Evolutionary conservation across 2,329 filamentous ascomycete species (phyloP), one percentile per base, ranked within the genome.

Genomic region (Phyllosticta citriasiana): DNA sequence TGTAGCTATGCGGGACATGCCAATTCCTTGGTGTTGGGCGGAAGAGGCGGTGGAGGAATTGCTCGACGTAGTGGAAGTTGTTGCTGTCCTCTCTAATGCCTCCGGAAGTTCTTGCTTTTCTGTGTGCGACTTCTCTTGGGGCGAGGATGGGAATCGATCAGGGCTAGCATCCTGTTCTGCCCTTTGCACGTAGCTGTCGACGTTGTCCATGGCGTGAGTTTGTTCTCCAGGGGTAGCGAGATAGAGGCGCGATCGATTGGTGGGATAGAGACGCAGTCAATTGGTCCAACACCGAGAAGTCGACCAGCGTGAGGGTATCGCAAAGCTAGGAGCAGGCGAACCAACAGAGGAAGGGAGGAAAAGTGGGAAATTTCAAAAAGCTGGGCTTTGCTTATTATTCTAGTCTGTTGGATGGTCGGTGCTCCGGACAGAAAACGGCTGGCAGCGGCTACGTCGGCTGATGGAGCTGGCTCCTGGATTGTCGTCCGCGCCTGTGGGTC

Each of bases 1-100:
- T 3, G 87, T 89, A 4, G 84, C 79, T n/a, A 84, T 71, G 58
- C 85, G 80, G 68, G 81, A 84, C 74, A 89, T 81, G 62, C 70
- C 73, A 57, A 74, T 76, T 61, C 78, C 71, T 60, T 77, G 75
- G 64, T 73, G 68, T 24, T 67, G 68, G 10, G 54, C 5, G 7
- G 55, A 57, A 9, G 67, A 71, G 19, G 78, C 77, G 1, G 77
- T 77, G 9, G 78, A 79, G 0, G 79, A 79, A 0, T 77, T 78
- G 5, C 64, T 61, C 3, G 65, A 66, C 24, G 35, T 55, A 9
- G 80, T 80, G 4, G 80, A 82, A 2, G 76, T 74, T 4, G 83
- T 81, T 22, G 78, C 67, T n/a, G 84, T 81, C 40, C 85, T 82
- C 68, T 85, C 83, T 64, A 88, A 66, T n/a, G 66, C 64, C 40